A percentile compares a stretch with the other conserved stretches of the same genome.
Evolutionary conservation across 345 rosid genomes (phyloP).

Genomic region (Hypericum perforatum): DNA sequence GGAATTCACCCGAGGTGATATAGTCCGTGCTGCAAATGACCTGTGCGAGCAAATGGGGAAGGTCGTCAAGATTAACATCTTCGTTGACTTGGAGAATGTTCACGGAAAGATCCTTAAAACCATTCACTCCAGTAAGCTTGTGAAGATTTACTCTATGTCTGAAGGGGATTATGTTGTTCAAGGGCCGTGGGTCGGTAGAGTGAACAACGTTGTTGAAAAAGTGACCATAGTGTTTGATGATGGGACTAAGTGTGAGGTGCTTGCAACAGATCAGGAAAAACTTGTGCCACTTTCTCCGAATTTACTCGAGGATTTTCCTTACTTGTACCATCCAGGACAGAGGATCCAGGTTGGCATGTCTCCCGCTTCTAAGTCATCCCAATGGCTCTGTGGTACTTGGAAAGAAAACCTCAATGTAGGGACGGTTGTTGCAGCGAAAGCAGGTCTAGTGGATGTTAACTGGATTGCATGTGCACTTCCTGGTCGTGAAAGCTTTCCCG

Average conservation of each 20-base stretch:
- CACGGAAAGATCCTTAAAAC: constrained; percentile 42
- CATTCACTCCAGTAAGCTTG: constrained; percentile 52
- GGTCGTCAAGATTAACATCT: constrained; percentile 44
- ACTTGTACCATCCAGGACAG: constrained; percentile 76
- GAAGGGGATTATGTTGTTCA: constrained; percentile 63
- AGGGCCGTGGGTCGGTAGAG: constrained; percentile 79
- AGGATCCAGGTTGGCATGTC: constrained; percentile 52
- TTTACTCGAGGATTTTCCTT: constrained; percentile 58
- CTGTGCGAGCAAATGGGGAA: constrained; percentile 80
- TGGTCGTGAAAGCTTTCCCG: constrained; percentile 28
- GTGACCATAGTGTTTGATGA: constrained; percentile 59
- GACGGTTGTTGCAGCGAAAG: constrained; percentile 54
- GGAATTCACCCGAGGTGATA: constrained; percentile 59
- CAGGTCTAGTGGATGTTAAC: constrained; percentile 58
- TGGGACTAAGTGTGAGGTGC: constrained; percentile 59
- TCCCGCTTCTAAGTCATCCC: constrained; percentile 36
- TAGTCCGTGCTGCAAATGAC: constrained; percentile 48
- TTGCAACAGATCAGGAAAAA: constrained; percentile 41
- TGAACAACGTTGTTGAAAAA: constrained; percentile 50
- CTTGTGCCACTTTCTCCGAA: constrained; percentile 49
- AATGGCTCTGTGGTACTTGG: constrained; percentile 80
- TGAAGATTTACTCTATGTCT: constrained; percentile 51
- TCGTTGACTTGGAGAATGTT: constrained; percentile 53
- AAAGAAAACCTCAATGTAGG: constrained; percentile 51
- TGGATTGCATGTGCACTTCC: constrained; percentile 61